Base-by-base conservation (phyloP, 805 yeast genomes). In the Yamadazyma takamatsuzukensis region DNA sequence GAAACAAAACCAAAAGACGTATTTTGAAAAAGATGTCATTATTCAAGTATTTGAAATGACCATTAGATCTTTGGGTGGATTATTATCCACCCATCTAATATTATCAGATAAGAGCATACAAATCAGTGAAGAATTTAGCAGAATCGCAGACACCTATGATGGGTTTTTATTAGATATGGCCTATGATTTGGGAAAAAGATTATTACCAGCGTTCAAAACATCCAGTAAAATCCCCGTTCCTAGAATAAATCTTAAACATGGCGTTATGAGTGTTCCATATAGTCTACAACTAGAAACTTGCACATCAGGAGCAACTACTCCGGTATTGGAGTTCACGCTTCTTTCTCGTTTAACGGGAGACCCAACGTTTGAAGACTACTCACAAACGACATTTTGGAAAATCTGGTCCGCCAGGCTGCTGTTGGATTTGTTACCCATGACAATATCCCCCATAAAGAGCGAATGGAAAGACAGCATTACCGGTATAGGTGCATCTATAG, bases 401-500 rank as follows among this genome's bases (percentile, higher is more conserved):
- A 56, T 87, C 4, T 88, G 96, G 96, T 56, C 70, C 4, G 62
- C 78, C 2, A 63, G 89, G 39, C 72, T 83, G 34, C 46, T 56
- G 2, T 51, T 83, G 10, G 77, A 83, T 43, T 61, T 90, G 18
- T 47, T 90, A 10, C 95, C 96, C 2, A 82, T 83, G 85, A 70
- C 89, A 0, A 63, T 88, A 4, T 79, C 81, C 39, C 81, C 89
- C 0, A 47, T 64, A 1, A 56, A 66, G 0, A 76, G 78, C 21
- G 49, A 53, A 23, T 78, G 85, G 76, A 57, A 65, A 25, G 81
- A 81, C 35, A 53, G 70, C 0, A 57, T 78, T 25, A 76, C 93
- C 0, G 96, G 96, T 0, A 70, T 84, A 7, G 97, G 97, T 2
- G 97, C 97, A 0, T 83, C 95, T 2, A 74, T 86, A 11, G 97